Conservation (phyloP, 768 basidiomycete genomes). For the Hericium rajendrae region DNA sequence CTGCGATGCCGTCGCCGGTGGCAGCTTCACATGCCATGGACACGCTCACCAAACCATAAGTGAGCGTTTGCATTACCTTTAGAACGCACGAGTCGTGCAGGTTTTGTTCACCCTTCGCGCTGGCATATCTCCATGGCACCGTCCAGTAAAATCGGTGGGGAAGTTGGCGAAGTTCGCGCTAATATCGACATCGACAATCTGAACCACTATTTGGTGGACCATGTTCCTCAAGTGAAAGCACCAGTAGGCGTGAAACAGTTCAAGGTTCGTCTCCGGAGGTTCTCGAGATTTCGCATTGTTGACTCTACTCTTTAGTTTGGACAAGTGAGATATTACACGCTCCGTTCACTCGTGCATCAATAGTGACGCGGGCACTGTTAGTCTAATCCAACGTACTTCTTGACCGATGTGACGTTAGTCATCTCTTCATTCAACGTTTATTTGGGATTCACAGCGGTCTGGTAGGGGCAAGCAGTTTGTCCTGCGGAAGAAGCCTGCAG, state of each 20-base stretch:
- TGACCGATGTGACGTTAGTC: slow-evolving; percentile 65
- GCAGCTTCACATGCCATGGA: background rate
- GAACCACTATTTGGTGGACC: slow-evolving; percentile 51
- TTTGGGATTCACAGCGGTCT: slow-evolving; percentile 1
- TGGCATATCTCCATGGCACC: slow-evolving; percentile 5
- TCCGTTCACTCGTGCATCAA: background rate
- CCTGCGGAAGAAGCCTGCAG: slow-evolving; percentile 87
- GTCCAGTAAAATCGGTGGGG: slow-evolving; percentile 43
- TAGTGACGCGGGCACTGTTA: slow-evolving; percentile 20
- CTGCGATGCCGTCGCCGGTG: background rate
- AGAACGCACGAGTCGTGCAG: background rate
- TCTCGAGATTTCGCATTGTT: background rate
- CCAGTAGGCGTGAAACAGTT: slow-evolving; percentile 87
- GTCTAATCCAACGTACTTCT: slow-evolving; percentile 96
- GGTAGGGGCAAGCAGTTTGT: slow-evolving; percentile 55
- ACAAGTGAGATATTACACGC: slow-evolving; percentile 45
- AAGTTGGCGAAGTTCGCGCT: slow-evolving; percentile 66
- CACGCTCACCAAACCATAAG: background rate
- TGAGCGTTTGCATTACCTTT: too few species aligned
- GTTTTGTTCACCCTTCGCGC: background rate
- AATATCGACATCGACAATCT: slow-evolving; percentile 55
- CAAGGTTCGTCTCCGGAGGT: slow-evolving; percentile 44
- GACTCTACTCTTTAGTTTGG: slow-evolving; percentile 51
- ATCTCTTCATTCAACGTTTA: background rate
- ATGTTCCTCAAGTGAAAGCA: slow-evolving; percentile 44